Base-by-base conservation (phyloP, 495 filamentous ascomycete genomes). In the Articulospora tetracladia region DNA sequence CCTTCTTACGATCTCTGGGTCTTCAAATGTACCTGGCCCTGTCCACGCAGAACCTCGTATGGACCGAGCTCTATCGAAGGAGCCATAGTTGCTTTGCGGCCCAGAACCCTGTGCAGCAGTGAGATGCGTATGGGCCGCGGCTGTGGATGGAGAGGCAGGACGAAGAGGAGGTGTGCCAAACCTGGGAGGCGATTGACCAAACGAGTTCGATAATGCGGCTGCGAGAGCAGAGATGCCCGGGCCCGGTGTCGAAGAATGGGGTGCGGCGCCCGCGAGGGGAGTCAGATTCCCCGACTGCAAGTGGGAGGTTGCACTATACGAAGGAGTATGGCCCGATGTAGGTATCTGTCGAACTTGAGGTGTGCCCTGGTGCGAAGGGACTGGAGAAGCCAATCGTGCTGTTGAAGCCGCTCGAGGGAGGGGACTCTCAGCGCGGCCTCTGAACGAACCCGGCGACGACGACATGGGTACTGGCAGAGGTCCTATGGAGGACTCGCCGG, bases 191-290 rank as follows among this genome's bases (percentile, higher is more conserved):
- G 80, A 80, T 17, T 79, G 81, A 34, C 83, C 76, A 25, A 86
- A 68, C 1, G 82, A 84, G 53, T 85, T 80, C 58, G 87, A 88
- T 59, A 93, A 75, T 26, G 88, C 88, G 22, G 87, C 87, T 23
- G 89, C 86, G 57, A 93, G 83, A 65, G 89, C 89, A 27, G 89
- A 92, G 23, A 89, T 78, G 1, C 89, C 89, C 2, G 88, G 88
- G 3, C 88, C 89, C 0, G 77, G 76, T 13, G 80, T 62, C 12
- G 80, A 83, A 19, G 68, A 65, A 53, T 70, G 68, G n/a, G 71
- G 73, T 39, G 72, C 77, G 10, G 79, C 69, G n/a, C 83, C 83
- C 1, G 82, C 74, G 22, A 86, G 77, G 57, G 83, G 80, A 20
- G 77, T 74, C 56, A 78, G 56, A 41, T 59, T 68, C 19, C 72